Conservation (phyloP, 2,329 filamentous ascomycete species). For the Blastomyces parvus region DNA sequence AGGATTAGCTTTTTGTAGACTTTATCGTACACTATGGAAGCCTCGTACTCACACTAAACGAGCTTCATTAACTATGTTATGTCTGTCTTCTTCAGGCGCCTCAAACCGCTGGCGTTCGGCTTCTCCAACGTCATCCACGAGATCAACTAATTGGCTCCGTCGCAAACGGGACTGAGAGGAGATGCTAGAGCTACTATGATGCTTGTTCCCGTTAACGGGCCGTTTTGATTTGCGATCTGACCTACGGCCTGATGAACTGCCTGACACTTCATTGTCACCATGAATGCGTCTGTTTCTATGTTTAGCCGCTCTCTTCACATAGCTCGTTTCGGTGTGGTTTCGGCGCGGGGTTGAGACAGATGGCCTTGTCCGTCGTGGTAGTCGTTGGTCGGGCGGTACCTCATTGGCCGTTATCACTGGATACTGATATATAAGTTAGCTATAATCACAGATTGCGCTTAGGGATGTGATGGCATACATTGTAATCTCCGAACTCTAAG, state of each 20-base stretch:
- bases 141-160: constrained; percentile 53
- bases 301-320: constrained; percentile 32
- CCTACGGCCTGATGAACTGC: constrained; percentile 7
- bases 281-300: constrained; percentile 27
- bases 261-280: constrained; percentile 17
- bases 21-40: background rate
- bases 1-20: background rate
- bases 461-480: constrained; percentile 50
- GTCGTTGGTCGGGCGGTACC: constrained; percentile 51
- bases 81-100: constrained; percentile 51
- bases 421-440: constrained; percentile 50
- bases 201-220: constrained; percentile 31
- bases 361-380: constrained; percentile 48
- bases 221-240: constrained; percentile 7
- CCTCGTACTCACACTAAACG: constrained; percentile 13
- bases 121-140: constrained; percentile 57
- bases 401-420: constrained; percentile 82
- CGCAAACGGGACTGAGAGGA: constrained; percentile 46
- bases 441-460: constrained; percentile 15
- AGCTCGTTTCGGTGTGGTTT: constrained; percentile 25
- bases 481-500: constrained; percentile 64
- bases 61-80: constrained; percentile 48
- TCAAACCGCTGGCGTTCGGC: constrained; percentile 55
- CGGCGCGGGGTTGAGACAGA: constrained; percentile 46
- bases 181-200: constrained; percentile 30